These are phyloP conservation scores for Solanum sitiens DNA, from an alignment of 257 asterid genomes.

Conservation along the genomic window DNA sequence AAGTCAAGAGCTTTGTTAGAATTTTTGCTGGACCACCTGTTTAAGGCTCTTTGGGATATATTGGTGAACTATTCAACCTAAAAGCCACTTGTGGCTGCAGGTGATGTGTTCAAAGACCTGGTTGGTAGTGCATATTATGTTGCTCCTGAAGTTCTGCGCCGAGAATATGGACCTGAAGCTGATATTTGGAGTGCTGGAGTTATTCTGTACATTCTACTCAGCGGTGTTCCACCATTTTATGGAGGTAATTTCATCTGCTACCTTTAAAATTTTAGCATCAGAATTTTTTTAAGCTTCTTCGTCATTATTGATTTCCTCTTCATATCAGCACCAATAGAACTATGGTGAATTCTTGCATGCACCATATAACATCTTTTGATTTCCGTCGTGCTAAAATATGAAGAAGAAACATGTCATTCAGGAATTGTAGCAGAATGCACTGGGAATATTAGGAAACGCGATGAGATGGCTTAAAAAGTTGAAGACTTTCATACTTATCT, in stretches of 20 bases:
- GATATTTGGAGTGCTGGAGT: slow-evolving; percentile 96
- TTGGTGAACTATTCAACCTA: not conserved
- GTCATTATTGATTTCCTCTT: not conserved
- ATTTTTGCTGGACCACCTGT: not conserved
- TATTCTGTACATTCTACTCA: slow-evolving; percentile 63
- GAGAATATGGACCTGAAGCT: slow-evolving; percentile 71
- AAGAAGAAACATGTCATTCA: not conserved
- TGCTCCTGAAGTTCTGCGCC: slow-evolving; percentile 82
- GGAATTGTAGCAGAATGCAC: not conserved
- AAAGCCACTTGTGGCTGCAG: slow-evolving; percentile 25
- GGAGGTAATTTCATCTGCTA: slow-evolving; percentile 49
- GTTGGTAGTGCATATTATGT: slow-evolving; percentile 93
- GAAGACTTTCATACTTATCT: not conserved
- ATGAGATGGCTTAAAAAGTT: not conserved
- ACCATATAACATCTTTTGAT: not conserved
- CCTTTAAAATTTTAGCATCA: not conserved
- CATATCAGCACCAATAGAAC: not conserved
- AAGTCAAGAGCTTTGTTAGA: not conserved
- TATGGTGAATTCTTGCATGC: not conserved
- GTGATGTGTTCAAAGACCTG: slow-evolving; percentile 66
- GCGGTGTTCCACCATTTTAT: slow-evolving; percentile 92
- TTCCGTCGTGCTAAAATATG: not conserved
- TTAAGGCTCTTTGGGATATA: not conserved
- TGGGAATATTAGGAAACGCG: not conserved
- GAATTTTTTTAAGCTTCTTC: not conserved